Evolutionary conservation across 176 grass and related monocot species (phyloP).

Genomic region (Dactylis glomerata): DNA sequence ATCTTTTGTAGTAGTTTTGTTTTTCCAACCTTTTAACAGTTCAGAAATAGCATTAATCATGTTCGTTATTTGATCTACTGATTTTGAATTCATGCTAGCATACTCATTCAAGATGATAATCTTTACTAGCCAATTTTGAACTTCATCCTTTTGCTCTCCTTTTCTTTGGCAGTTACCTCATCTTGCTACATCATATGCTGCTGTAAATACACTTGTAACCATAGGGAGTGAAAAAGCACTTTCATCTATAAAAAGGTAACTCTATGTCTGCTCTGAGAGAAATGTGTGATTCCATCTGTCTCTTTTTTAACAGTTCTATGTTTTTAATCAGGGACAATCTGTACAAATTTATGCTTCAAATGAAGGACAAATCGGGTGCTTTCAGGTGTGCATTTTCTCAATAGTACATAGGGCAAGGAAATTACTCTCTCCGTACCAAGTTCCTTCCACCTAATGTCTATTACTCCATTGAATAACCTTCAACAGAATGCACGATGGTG

Average conservation of each 20-base stretch:
- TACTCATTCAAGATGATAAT: conserved; percentile 22
- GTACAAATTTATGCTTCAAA: conserved; percentile 66
- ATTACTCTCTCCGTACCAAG: neutral
- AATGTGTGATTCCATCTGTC: neutral
- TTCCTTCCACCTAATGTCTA: conserved; percentile 3
- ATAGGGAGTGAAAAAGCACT: conserved; percentile 79
- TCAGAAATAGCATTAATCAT: neutral
- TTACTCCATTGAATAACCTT: conserved; percentile 18
- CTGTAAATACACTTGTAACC: conserved; percentile 80
- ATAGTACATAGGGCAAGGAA: neutral
- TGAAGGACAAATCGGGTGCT: conserved; percentile 88
- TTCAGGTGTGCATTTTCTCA: conserved; percentile 64
- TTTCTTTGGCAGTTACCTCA: conserved; percentile 68
- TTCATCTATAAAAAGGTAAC: conserved; percentile 91
- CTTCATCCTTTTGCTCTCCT: neutral
- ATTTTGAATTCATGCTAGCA: neutral
- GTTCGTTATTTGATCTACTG: neutral
- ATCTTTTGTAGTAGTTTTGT: neutral
- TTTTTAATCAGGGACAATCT: conserved; percentile 61
- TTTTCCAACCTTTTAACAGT: neutral
- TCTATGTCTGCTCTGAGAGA: conserved; percentile 8
- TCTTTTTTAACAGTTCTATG: conserved; percentile 28
- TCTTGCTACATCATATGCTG: conserved; percentile 97
- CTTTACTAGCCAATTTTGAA: neutral
- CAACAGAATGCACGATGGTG: conserved; percentile 81